Evolutionary conservation across 768 basidiomycete species (phyloP).

Genomic region (Boletus fagicola): DNA sequence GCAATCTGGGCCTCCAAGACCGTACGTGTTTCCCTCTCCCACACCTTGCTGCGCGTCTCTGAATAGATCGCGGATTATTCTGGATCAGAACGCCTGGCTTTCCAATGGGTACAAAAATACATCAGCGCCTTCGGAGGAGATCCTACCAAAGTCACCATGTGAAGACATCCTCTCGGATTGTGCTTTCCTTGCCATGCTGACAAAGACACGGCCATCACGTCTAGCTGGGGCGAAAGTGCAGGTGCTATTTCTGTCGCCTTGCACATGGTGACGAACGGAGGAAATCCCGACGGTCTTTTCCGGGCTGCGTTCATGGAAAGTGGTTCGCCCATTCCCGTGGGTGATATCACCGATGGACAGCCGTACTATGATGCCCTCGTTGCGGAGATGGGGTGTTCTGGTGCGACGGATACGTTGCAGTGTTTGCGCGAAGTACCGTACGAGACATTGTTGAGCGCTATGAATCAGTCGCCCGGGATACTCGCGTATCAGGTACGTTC

Average conservation of each 20-base stretch:
- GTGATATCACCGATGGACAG: conserved; percentile 24
- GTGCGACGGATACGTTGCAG: conserved; percentile 27
- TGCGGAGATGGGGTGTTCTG: conserved; percentile 29
- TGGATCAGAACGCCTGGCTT: conserved; percentile 35
- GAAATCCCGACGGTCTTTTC: conserved; percentile 26
- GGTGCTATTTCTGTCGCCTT: conserved; percentile 37
- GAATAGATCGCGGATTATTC: not conserved
- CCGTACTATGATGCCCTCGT: conserved; percentile 33
- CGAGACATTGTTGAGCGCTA: conserved; percentile 29
- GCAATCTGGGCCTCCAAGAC: conserved; percentile 52
- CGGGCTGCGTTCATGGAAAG: conserved; percentile 40
- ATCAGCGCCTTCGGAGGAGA: conserved; percentile 61
- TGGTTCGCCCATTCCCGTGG: conserved; percentile 32
- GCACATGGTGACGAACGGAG: conserved; percentile 31
- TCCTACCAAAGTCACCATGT: conserved; percentile 40
- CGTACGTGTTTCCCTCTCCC: conserved; percentile 19
- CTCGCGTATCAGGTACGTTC: conserved; percentile 33
- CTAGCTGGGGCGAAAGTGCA: conserved; percentile 37
- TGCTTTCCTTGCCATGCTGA: not conserved
- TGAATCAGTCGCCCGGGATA: conserved; percentile 33
- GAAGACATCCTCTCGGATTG: not conserved
- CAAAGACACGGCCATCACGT: not conserved
- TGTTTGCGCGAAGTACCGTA: conserved; percentile 37
- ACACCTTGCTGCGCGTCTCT: not conserved
- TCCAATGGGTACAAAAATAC: conserved; percentile 58